These are phyloP conservation scores for Canavalia gladiata DNA, from an alignment of 306 rosid species.

Conservation along the genomic window DNA sequence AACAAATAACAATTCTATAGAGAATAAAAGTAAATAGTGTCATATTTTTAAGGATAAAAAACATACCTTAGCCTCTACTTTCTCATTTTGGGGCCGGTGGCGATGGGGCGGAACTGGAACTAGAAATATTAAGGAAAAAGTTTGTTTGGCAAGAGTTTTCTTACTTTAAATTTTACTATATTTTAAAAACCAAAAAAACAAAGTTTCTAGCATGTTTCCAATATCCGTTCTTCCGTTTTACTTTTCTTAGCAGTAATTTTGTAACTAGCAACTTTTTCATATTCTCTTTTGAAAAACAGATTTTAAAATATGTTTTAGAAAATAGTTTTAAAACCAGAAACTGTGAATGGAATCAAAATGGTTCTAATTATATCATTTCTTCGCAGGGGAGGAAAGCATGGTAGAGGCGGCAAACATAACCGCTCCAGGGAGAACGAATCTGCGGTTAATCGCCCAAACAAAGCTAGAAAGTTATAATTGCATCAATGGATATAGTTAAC, in stretches of 20 bases:
- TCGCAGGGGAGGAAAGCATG: slow-evolving; percentile 76
- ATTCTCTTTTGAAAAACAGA: too few species aligned
- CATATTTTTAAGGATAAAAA: background rate
- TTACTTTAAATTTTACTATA: too few species aligned
- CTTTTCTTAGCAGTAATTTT: too few species aligned
- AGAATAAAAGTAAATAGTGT: background rate
- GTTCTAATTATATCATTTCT: background rate
- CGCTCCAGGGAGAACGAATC: slow-evolving; percentile 71
- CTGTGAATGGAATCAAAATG: too few species aligned
- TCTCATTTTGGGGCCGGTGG: background rate
- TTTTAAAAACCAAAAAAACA: too few species aligned
- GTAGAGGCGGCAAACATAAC: slow-evolving; percentile 68
- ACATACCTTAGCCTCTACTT: background rate
- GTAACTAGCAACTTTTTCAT: too few species aligned
- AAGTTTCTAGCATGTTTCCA: too few species aligned
- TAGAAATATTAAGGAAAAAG: background rate
- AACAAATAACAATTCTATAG: background rate
- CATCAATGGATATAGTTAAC: slow-evolving; percentile 18
- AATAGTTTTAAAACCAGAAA: too few species aligned
- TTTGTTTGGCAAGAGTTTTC: too few species aligned
- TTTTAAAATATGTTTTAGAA: too few species aligned
- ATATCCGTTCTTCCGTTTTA: too few species aligned
- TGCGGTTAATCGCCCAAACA: slow-evolving; percentile 63
- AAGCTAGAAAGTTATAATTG: slow-evolving; percentile 57
- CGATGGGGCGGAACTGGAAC: background rate